Evolutionary conservation across 1,284 basidiomycete species (phyloP).

Genomic region (Sanghuangporus sanghuang): DNA sequence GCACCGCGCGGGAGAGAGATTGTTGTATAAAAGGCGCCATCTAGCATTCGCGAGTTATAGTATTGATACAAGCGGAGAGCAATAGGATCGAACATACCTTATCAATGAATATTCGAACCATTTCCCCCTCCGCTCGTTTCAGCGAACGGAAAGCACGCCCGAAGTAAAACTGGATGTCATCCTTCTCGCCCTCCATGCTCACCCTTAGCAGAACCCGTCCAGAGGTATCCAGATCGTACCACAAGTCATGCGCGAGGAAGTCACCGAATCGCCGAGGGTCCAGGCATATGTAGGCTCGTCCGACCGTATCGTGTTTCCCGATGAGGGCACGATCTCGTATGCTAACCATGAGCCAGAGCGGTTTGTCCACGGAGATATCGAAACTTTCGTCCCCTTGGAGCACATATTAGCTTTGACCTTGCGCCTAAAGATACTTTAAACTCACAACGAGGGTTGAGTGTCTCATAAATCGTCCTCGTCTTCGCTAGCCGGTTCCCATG

Average conservation of each 20-base stretch:
- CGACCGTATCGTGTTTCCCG: slow-evolving; percentile 88
- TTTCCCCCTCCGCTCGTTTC: slow-evolving; percentile 92
- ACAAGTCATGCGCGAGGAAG: slow-evolving; percentile 86
- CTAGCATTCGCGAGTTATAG: slow-evolving; percentile 35
- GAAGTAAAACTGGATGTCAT: slow-evolving; percentile 97
- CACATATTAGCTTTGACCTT: not conserved
- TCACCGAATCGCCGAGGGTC: slow-evolving; percentile 89
- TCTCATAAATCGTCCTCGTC: slow-evolving; percentile 95
- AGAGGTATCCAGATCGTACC: slow-evolving; percentile 87
- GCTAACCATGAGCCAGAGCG: slow-evolving; percentile 95
- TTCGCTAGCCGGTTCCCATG: slow-evolving; percentile 88
- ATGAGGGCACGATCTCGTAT: slow-evolving; percentile 87
- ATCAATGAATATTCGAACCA: slow-evolving; percentile 96
- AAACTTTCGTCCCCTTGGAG: slow-evolving; percentile 90
- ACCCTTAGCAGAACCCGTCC: slow-evolving; percentile 85
- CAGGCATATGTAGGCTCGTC: slow-evolving; percentile 87
- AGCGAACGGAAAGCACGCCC: slow-evolving; percentile 92
- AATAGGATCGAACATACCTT: slow-evolving; percentile 54
- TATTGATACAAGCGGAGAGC: not conserved
- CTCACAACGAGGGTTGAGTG: slow-evolving; percentile 83
- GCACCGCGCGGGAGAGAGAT: slow-evolving; percentile 74
- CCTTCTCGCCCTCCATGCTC: slow-evolving; percentile 98
- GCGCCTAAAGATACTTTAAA: slow-evolving; percentile 16
- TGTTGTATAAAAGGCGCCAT: slow-evolving; percentile 94
- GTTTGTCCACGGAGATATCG: slow-evolving; percentile 86